A percentile compares a stretch with the other conserved stretches of the same genome.
Evolutionary conservation across 1,139 yeast genomes (phyloP).

Genomic region (Blastobotrys apis): DNA sequence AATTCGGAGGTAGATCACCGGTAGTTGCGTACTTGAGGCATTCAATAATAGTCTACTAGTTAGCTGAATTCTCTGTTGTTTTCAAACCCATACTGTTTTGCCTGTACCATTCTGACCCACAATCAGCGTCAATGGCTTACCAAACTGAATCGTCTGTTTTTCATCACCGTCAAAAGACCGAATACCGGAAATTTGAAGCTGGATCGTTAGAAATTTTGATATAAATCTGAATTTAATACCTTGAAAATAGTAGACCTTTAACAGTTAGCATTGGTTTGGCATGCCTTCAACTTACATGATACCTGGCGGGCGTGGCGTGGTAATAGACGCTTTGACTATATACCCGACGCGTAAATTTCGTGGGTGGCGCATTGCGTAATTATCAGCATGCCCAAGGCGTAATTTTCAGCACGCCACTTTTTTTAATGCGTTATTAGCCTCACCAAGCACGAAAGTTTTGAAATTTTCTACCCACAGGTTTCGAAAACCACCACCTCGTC

Average conservation of each 20-base stretch:
- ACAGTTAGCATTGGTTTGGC: not conserved
- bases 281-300: not conserved
- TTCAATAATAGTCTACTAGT: slow-evolving; percentile 68
- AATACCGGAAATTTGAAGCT: slow-evolving; percentile 84
- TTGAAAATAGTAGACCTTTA: slow-evolving; percentile 33
- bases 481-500: too few species aligned
- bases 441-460: too few species aligned
- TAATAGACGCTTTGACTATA: not conserved
- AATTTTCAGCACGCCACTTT: too few species aligned
- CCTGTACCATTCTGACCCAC: slow-evolving; percentile 98
- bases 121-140: slow-evolving; percentile 83
- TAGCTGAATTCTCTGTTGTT: too few species aligned
- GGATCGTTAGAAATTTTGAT: too few species aligned
- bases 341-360: too few species aligned
- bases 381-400: not conserved
- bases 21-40: slow-evolving; percentile 92
- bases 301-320: not conserved
- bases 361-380: too few species aligned
- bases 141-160: slow-evolving; percentile 84
- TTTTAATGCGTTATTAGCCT: too few species aligned
- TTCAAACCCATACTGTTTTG: slow-evolving; percentile 52
- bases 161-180: slow-evolving; percentile 83
- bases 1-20: slow-evolving; percentile 92
- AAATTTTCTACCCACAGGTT: too few species aligned
- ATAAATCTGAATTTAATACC: slow-evolving; percentile 21